Conservation (phyloP, 495 filamentous ascomycete genomes). For the Penicillium malachiteum region DNA sequence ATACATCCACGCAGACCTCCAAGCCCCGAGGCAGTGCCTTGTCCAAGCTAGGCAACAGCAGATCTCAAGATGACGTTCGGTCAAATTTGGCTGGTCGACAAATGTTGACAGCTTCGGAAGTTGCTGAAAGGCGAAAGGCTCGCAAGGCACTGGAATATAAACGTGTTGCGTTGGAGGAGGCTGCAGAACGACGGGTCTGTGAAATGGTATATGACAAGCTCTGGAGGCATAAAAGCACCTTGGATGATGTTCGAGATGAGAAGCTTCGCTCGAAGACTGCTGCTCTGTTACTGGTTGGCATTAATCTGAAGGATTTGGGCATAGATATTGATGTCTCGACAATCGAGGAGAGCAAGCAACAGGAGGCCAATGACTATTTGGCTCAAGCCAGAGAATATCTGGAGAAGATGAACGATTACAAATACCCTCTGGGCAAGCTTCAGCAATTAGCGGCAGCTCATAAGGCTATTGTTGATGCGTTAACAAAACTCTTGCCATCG, state of each 20-base stretch:
- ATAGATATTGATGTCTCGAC: constrained; percentile 62
- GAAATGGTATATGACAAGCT: constrained; percentile 83
- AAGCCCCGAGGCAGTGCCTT: constrained; percentile 19
- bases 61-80: constrained; percentile 29
- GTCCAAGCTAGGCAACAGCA: constrained; percentile 25
- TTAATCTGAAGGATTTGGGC: constrained; percentile 82
- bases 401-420: constrained; percentile 79
- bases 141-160: constrained; percentile 75
- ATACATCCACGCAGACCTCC: constrained; percentile 53
- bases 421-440: constrained; percentile 88
- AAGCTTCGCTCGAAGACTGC: constrained; percentile 94
- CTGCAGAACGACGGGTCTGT: constrained; percentile 83
- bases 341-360: constrained; percentile 59
- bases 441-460: constrained; percentile 84
- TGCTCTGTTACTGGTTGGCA: constrained; percentile 84
- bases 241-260: constrained; percentile 94
- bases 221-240: constrained; percentile 85
- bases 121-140: constrained; percentile 73
- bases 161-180: constrained; percentile 77
- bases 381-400: constrained; percentile 71
- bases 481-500: constrained; percentile 71
- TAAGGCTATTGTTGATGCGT: constrained; percentile 89
- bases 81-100: constrained; percentile 60
- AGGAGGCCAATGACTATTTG: constrained; percentile 70
- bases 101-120: constrained; percentile 88